Evolutionary conservation across 768 basidiomycete genomes (phyloP).

Genomic region (Daedaleopsis sinensis): DNA sequence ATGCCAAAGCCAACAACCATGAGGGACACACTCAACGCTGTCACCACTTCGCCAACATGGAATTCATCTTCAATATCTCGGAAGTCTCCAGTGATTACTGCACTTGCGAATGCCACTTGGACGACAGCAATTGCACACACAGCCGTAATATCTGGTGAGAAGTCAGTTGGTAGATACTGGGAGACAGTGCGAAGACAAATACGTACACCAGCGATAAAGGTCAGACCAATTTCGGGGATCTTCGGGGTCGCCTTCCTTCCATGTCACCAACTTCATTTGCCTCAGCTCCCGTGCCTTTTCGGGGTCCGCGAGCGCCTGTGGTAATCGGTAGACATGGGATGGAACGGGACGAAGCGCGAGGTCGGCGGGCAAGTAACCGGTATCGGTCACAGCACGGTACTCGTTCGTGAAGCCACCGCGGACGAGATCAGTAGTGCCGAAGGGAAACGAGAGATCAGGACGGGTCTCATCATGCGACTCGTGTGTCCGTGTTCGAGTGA

Average conservation of each 20-base stretch:
- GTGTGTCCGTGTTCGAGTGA: slow-evolving; percentile 17
- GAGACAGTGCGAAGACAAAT: not conserved
- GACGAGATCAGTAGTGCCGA: slow-evolving; percentile 30
- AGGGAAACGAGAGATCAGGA: slow-evolving; percentile 35
- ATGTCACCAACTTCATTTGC: slow-evolving; percentile 40
- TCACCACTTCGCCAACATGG: slow-evolving; percentile 35
- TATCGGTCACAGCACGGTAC: slow-evolving; percentile 33
- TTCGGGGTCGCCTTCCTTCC: slow-evolving; percentile 40
- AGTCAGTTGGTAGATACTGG: not conserved
- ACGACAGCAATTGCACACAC: slow-evolving; percentile 37
- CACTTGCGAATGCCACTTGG: slow-evolving; percentile 39
- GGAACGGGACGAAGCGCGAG: slow-evolving; percentile 33
- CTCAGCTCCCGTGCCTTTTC: slow-evolving; percentile 38
- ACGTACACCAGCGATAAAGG: slow-evolving; percentile 38
- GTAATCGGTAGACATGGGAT: slow-evolving; percentile 25
- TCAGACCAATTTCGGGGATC: slow-evolving; percentile 43
- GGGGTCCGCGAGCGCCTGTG: slow-evolving; percentile 31
- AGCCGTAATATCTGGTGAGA: slow-evolving; percentile 31
- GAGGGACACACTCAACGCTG: slow-evolving; percentile 38
- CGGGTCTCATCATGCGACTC: slow-evolving; percentile 25
- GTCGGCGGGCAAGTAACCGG: slow-evolving; percentile 33
- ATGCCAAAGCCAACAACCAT: slow-evolving; percentile 42
- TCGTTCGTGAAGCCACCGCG: slow-evolving; percentile 37
- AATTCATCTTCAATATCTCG: slow-evolving; percentile 36
- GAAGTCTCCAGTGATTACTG: slow-evolving; percentile 43